Conservation (phyloP, 1,284 basidiomycete species). For the Papiliotrema terrestris region DNA sequence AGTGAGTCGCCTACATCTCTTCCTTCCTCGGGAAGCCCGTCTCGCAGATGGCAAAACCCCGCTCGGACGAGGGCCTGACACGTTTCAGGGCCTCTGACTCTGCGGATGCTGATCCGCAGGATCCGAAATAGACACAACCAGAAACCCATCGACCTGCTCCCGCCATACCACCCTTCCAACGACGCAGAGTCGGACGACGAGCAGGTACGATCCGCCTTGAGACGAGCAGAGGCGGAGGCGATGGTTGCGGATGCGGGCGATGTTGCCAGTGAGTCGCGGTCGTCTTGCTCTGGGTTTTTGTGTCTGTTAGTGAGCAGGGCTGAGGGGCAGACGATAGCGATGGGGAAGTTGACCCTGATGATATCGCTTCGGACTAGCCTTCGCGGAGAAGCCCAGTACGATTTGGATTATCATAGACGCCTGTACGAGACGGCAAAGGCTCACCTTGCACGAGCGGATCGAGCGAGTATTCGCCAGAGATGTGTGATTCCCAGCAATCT, state of each 20-base stretch:
- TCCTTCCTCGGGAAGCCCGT: not conserved
- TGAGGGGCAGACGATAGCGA: slow-evolving; percentile 29
- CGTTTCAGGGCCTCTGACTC: too few species aligned
- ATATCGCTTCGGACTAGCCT: slow-evolving; percentile 40
- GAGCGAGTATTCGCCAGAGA: too few species aligned
- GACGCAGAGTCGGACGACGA: slow-evolving; percentile 41
- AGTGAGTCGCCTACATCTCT: slow-evolving; percentile 50
- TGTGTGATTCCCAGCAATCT: too few species aligned
- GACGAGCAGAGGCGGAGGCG: slow-evolving; percentile 39
- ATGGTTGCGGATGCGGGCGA: slow-evolving; percentile 39
- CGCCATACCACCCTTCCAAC: slow-evolving; percentile 35
- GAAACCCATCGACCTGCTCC: slow-evolving; percentile 59
- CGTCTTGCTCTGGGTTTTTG: not conserved
- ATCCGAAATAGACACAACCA: slow-evolving; percentile 70
- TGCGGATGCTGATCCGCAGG: slow-evolving; percentile 48
- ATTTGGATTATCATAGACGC: too few species aligned
- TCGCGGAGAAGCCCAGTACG: too few species aligned
- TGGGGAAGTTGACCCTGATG: slow-evolving; percentile 42
- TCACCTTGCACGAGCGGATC: too few species aligned
- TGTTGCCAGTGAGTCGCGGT: slow-evolving; percentile 40
- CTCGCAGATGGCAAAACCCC: too few species aligned
- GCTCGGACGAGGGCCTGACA: too few species aligned
- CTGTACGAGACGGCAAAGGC: too few species aligned
- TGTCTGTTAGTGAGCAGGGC: not conserved
- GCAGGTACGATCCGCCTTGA: slow-evolving; percentile 36